Evolutionary conservation across 257 asterid species (phyloP).

Genomic region (Fraxinus cuspidata): DNA sequence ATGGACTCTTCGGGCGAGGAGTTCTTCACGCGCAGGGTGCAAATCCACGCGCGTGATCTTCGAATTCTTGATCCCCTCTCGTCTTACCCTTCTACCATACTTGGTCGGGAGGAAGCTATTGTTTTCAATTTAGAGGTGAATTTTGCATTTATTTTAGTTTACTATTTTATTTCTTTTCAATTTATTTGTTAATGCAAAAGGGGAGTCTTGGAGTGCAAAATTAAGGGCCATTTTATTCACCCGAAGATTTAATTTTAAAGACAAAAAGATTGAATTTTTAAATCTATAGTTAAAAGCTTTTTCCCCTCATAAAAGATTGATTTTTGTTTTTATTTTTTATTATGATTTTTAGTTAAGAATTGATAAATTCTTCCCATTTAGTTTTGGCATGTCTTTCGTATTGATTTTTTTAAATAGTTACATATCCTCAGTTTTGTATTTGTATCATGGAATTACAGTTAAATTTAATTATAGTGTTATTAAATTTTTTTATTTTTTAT

Average conservation of each 20-base stretch:
- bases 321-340: neutral
- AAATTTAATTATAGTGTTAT: neutral
- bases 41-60: slow-evolving; percentile 91
- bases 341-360: neutral
- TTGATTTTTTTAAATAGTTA: neutral
- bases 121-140: slow-evolving; percentile 86
- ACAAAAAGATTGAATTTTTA: neutral
- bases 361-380: neutral
- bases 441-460: neutral
- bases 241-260: neutral
- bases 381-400: neutral
- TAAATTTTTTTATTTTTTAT: no score
- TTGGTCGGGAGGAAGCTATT: slow-evolving; percentile 87
- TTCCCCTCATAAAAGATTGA: neutral
- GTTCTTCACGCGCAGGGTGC: slow-evolving; percentile 81
- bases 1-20: slow-evolving; percentile 68
- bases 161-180: neutral
- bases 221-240: neutral
- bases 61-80: slow-evolving; percentile 82
- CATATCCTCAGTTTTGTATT: neutral
- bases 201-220: neutral
- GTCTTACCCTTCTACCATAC: slow-evolving; percentile 81
- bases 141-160: neutral
- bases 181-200: neutral
- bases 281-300: neutral